Conservation (phyloP, 2,329 filamentous ascomycete genomes). For the Aspergillus pseudonomiae region DNA sequence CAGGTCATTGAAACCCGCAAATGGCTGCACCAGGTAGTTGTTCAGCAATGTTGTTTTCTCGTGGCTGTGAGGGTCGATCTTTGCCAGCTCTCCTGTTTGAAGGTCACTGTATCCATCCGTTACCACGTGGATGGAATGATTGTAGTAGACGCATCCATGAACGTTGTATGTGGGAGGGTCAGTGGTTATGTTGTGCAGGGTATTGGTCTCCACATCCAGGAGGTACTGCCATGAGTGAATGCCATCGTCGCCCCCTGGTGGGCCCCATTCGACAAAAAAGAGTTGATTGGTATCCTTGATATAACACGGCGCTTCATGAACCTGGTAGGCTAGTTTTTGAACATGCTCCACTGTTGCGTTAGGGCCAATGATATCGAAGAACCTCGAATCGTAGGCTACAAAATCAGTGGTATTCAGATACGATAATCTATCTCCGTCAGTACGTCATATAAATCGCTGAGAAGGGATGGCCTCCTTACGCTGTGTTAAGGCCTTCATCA, state of each 20-base stretch:
- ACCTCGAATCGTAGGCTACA: slow-evolving; percentile 16
- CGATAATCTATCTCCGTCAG: not conserved
- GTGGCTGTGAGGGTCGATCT: slow-evolving; percentile 8
- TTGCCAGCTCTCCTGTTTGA: slow-evolving; percentile 6
- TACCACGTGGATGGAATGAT: slow-evolving; percentile 12
- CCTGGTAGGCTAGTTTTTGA: slow-evolving; percentile 14
- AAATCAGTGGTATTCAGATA: slow-evolving; percentile 16
- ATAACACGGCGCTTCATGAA: slow-evolving; percentile 15
- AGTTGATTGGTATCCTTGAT: slow-evolving; percentile 14
- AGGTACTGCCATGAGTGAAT: slow-evolving; percentile 19
- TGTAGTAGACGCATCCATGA: slow-evolving; percentile 13
- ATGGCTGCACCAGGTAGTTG: slow-evolving; percentile 15
- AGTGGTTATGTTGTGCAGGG: slow-evolving; percentile 11
- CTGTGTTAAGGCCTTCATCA: not conserved
- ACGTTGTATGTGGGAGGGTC: slow-evolving; percentile 13
- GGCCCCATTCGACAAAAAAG: slow-evolving; percentile 21
- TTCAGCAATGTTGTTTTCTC: slow-evolving; percentile 13
- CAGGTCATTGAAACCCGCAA: slow-evolving; percentile 17
- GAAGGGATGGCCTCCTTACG: not conserved
- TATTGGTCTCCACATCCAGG: slow-evolving; percentile 11
- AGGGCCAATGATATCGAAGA: slow-evolving; percentile 16
- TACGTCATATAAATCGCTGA: not conserved
- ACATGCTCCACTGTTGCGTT: slow-evolving; percentile 15
- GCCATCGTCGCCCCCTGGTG: slow-evolving; percentile 14
- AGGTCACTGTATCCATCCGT: slow-evolving; percentile 9